Percentiles rank a stretch among this genome's conserved stretches.
These are phyloP conservation scores for Fraxinus sp. DNA, from an alignment of 305 asterid genomes.

Conservation along the genomic window DNA sequence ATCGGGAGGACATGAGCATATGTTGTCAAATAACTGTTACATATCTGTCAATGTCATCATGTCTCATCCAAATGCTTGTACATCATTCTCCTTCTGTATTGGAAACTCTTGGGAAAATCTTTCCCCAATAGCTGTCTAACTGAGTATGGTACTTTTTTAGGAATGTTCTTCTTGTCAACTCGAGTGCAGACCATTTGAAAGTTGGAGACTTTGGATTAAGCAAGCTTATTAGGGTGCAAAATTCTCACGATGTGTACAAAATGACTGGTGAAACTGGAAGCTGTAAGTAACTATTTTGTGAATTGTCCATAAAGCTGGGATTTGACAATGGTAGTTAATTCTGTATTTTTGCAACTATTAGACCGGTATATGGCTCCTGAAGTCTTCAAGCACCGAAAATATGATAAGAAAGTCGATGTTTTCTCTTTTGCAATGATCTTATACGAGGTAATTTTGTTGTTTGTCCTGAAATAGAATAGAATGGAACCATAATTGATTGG, in stretches of 20 bases:
- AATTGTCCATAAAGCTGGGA: background rate
- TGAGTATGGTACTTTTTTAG: conserved; percentile 42
- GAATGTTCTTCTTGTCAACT: conserved; percentile 90
- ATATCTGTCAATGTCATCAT: conserved; percentile 19
- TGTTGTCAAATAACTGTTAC: background rate
- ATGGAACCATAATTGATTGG: conserved; percentile 8
- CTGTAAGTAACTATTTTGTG: conserved; percentile 56
- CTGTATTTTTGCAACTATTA: conserved; percentile 26
- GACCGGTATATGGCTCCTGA: conserved; percentile 99
- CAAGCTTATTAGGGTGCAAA: conserved; percentile 84
- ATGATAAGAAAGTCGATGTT: conserved; percentile 94
- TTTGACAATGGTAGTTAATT: conserved; percentile 8
- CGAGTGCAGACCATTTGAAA: conserved; percentile 92
- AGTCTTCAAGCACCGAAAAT: conserved; percentile 90
- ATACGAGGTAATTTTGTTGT: conserved; percentile 67
- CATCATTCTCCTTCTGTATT: background rate
- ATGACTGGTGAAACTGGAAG: conserved; percentile 98
- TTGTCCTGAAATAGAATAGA: conserved; percentile 14
- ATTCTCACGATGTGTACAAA: conserved; percentile 94
- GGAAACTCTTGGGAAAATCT: background rate
- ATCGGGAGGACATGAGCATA: background rate
- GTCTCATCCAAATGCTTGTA: background rate
- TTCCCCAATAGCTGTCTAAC: conserved; percentile 12
- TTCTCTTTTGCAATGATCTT: conserved; percentile 96
- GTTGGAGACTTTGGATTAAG: conserved; percentile 97